phyloP scores from a whole-genome alignment of 2,329 filamentous ascomycete species.

The Cercospora sp. region DNA sequence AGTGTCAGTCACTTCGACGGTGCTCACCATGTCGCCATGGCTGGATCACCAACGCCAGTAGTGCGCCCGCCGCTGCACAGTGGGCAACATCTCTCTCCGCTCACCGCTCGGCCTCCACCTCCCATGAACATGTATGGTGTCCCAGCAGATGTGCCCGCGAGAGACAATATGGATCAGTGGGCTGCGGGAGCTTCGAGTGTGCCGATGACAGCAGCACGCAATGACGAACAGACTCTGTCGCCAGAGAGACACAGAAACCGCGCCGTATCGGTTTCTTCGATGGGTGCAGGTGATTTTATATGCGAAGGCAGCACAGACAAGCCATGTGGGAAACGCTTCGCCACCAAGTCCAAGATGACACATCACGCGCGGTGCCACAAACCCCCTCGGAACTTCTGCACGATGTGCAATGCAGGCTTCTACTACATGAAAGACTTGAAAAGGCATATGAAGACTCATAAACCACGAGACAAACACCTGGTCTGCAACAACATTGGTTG shows the following conservation, averaged over 20 bases:
- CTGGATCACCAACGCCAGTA: not conserved
- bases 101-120: not conserved
- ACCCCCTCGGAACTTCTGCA: not conserved
- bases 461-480: slow-evolving; percentile 5
- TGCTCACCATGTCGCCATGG: not conserved
- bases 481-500: slow-evolving; percentile 13
- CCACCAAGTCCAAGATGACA: not conserved
- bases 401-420: not conserved
- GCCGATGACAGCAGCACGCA: not conserved
- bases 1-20: not conserved
- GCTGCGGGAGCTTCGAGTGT: not conserved
- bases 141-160: not conserved
- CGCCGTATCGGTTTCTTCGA: not conserved
- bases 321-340: not conserved
- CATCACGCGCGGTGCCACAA: slow-evolving; percentile 16
- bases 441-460: slow-evolving; percentile 12
- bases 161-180: not conserved
- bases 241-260: not conserved
- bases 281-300: not conserved
- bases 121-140: not conserved
- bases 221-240: not conserved
- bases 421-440: slow-evolving; percentile 13
- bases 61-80: not conserved
- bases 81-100: not conserved
- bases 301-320: slow-evolving; percentile 3